These are phyloP conservation scores for Hypoxylon sp. DNA, from an alignment of 2,329 filamentous ascomycete species.

Conservation along the genomic window DNA sequence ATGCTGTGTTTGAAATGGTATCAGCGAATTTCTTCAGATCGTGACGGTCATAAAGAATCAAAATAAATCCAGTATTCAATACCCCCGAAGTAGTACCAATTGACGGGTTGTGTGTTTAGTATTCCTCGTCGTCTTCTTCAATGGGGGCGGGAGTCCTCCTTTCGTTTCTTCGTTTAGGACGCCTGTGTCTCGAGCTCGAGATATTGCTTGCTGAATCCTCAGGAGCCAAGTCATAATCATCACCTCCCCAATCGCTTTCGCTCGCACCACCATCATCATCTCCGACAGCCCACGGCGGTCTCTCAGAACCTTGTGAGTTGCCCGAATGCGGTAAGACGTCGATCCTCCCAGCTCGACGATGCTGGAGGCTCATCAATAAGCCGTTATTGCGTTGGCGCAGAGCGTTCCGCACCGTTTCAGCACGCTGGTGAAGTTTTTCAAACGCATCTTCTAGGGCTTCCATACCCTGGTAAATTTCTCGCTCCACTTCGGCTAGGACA, in stretches of 20 bases:
- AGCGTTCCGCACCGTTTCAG: slow-evolving; percentile 82
- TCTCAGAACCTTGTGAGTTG: slow-evolving; percentile 64
- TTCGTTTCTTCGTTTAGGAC: slow-evolving; percentile 77
- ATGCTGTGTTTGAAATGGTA: slow-evolving; percentile 35
- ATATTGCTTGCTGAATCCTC: slow-evolving; percentile 88
- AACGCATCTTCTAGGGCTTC: slow-evolving; percentile 95
- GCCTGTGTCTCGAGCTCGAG: slow-evolving; percentile 76
- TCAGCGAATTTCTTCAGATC: slow-evolving; percentile 32
- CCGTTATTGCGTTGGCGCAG: slow-evolving; percentile 87
- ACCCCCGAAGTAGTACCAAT: slow-evolving; percentile 8
- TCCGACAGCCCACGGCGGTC: slow-evolving; percentile 62
- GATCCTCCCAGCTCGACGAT: slow-evolving; percentile 65
- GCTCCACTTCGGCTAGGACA: slow-evolving; percentile 89
- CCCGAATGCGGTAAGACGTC: slow-evolving; percentile 69
- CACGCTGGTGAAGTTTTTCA: slow-evolving; percentile 87
- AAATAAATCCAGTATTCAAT: slow-evolving; percentile 23
- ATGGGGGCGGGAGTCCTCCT: slow-evolving; percentile 80
- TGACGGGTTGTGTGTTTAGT: slow-evolving; percentile 26
- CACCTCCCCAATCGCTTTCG: slow-evolving; percentile 72
- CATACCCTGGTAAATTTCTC: slow-evolving; percentile 95
- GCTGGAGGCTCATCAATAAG: slow-evolving; percentile 75
- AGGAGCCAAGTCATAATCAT: slow-evolving; percentile 74
- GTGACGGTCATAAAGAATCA: slow-evolving; percentile 39
- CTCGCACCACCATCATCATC: slow-evolving; percentile 64
- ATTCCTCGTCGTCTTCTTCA: slow-evolving; percentile 74